Conservation (phyloP, 345 rosid genomes). For the Aquilaria yunnanensis region DNA sequence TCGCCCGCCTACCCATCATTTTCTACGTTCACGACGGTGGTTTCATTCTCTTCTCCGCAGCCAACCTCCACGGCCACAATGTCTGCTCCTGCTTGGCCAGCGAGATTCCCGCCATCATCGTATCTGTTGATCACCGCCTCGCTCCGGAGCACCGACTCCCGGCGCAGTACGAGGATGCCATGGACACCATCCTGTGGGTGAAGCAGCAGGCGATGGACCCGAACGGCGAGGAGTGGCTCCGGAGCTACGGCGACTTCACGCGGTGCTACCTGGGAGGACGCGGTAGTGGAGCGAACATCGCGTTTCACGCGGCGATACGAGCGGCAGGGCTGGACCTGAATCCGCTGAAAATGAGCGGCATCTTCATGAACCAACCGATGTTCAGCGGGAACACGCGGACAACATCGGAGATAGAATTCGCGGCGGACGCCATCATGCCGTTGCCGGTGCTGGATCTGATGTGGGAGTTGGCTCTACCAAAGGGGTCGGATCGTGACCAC, state of each 20-base stretch:
- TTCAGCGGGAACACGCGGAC: conserved; percentile 30
- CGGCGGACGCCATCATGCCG: conserved; percentile 19
- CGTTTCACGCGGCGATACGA: conserved; percentile 17
- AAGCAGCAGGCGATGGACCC: conserved; percentile 11
- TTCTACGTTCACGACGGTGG: conserved; percentile 34
- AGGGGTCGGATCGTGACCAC: conserved; percentile 33
- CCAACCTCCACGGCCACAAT: conserved; percentile 3
- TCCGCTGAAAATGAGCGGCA: conserved; percentile 21
- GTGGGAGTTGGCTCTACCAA: conserved; percentile 38
- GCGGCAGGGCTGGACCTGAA: conserved; percentile 4
- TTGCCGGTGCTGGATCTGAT: conserved; percentile 18
- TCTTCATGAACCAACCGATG: conserved; percentile 30
- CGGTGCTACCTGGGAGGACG: conserved; percentile 30
- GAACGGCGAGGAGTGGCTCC: conserved; percentile 29
- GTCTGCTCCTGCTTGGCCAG: conserved; percentile 16
- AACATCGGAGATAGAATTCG: conserved; percentile 16
- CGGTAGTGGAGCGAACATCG: conserved; percentile 30
- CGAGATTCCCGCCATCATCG: conserved; percentile 21
- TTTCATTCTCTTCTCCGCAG: conserved; percentile 12
- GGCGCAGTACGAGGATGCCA: conserved; percentile 36
- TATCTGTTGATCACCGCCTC: conserved; percentile 31
- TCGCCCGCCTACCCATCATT: conserved; percentile 28
- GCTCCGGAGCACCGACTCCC: conserved; percentile 35
- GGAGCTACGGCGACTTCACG: conserved; percentile 24
- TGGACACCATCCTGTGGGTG: conserved; percentile 30